phyloP scores from a whole-genome alignment of 2,329 filamentous ascomycete species.

The Zasmidium angulare region DNA sequence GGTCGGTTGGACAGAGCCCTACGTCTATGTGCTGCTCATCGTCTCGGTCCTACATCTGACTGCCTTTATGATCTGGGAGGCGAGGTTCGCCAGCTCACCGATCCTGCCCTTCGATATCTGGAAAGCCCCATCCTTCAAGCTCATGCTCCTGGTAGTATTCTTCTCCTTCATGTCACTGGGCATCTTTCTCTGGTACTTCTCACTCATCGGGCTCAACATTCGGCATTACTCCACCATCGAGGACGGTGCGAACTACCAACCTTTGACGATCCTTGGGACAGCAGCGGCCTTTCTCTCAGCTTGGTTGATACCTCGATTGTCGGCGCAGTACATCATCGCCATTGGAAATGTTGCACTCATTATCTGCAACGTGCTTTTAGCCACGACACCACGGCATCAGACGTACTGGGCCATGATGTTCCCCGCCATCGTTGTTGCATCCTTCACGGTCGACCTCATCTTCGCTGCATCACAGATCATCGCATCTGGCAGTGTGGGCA shows the following conservation, averaged over 20 bases:
- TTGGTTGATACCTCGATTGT: background rate
- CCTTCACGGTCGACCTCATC: background rate
- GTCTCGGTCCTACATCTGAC: constrained; percentile 4
- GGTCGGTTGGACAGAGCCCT: constrained; percentile 11
- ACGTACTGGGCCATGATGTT: constrained; percentile 13
- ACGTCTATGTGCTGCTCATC: constrained; percentile 8
- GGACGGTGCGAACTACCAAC: constrained; percentile 8
- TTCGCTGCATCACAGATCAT: background rate
- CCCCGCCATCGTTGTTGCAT: background rate
- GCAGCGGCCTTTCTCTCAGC: background rate
- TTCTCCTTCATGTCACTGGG: constrained; percentile 11
- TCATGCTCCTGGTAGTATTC: background rate
- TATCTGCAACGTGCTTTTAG: constrained; percentile 8
- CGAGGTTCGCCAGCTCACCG: constrained; percentile 2
- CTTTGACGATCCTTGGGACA: background rate
- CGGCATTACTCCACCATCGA: constrained; percentile 3
- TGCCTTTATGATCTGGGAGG: constrained; percentile 15
- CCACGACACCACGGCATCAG: constrained; percentile 5
- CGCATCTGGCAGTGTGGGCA: background rate
- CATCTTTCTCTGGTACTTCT: constrained; percentile 11
- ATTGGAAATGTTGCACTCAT: constrained; percentile 2
- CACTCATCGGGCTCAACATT: constrained; percentile 1
- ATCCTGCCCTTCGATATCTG: constrained; percentile 5
- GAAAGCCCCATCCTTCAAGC: background rate
- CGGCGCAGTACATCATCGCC: constrained; percentile 8